phyloP scores from a whole-genome alignment of 1,139 yeast species.

The Hyphopichia pseudoburtonii region DNA sequence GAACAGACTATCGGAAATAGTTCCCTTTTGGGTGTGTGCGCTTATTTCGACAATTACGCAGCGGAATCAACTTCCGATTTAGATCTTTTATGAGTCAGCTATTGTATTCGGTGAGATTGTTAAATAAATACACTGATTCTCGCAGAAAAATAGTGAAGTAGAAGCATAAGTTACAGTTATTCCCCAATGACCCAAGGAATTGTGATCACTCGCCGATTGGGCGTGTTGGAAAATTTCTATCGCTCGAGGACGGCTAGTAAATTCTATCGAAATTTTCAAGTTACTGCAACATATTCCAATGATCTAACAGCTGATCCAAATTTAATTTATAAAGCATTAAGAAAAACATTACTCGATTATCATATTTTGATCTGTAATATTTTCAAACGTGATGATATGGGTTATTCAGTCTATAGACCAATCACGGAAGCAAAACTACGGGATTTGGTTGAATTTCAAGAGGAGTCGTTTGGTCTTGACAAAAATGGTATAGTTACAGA shows the following conservation, averaged over 20 bases:
- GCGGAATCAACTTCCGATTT: too few relatives aligned
- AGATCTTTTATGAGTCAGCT: too few relatives aligned
- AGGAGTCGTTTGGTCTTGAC: slow-evolving; percentile 12
- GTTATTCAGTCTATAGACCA: slow-evolving; percentile 22
- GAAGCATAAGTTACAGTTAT: not conserved
- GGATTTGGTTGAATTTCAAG: slow-evolving; percentile 23
- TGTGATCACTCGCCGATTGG: slow-evolving; percentile 22
- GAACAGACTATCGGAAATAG: too few relatives aligned
- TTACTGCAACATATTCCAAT: slow-evolving; percentile 33
- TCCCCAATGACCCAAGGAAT: slow-evolving; percentile 1
- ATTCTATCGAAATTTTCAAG: slow-evolving; percentile 34
- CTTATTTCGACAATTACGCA: too few relatives aligned
- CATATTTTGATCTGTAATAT: slow-evolving; percentile 37
- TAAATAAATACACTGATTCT: too few relatives aligned
- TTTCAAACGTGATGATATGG: slow-evolving; percentile 13
- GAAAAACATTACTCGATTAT: slow-evolving; percentile 34
- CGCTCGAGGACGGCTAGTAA: slow-evolving; percentile 31
- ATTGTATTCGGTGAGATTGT: too few relatives aligned
- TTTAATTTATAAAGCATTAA: slow-evolving; percentile 26
- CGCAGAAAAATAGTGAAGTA: too few relatives aligned
- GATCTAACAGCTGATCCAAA: slow-evolving; percentile 14
- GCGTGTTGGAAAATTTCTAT: slow-evolving; percentile 36
- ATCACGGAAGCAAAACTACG: slow-evolving; percentile 19
- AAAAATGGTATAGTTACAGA: slow-evolving; percentile 24
- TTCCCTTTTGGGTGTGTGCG: too few relatives aligned